phyloP scores from a whole-genome alignment of 2,329 filamentous ascomycete species.

The Aspergillus melleus region DNA sequence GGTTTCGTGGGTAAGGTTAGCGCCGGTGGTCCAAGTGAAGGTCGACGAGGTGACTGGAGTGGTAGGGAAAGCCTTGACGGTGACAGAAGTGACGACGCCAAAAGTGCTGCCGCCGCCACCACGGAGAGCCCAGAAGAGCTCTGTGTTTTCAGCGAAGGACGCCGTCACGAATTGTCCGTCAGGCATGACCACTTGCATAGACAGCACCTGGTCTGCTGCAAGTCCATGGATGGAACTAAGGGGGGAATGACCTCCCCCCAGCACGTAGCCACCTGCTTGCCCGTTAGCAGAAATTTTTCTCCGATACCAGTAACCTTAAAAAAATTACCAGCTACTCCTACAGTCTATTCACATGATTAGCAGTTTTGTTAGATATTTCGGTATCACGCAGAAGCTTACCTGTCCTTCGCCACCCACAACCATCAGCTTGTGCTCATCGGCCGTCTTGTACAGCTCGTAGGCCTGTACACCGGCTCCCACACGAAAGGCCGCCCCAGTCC shows the following conservation, averaged over 20 bases:
- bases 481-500: slow-evolving; percentile 53
- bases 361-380: background rate
- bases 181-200: background rate
- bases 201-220: slow-evolving; percentile 17
- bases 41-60: slow-evolving; percentile 28
- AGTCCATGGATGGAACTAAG: slow-evolving; percentile 58
- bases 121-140: slow-evolving; percentile 62
- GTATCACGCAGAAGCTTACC: slow-evolving; percentile 19
- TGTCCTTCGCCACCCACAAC: slow-evolving; percentile 52
- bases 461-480: slow-evolving; percentile 57
- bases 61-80: slow-evolving; percentile 28
- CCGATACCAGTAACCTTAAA: background rate
- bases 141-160: background rate
- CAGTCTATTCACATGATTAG: slow-evolving; percentile 40
- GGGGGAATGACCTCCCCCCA: slow-evolving; percentile 60
- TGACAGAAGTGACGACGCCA: slow-evolving; percentile 31
- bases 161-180: background rate
- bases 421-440: slow-evolving; percentile 47
- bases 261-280: slow-evolving; percentile 56
- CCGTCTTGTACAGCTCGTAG: slow-evolving; percentile 48
- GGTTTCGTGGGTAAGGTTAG: slow-evolving; percentile 22
- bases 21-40: slow-evolving; percentile 26
- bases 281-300: background rate
- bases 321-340: slow-evolving; percentile 48
- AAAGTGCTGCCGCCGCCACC: slow-evolving; percentile 23